A percentile compares a stretch with the other conserved stretches of the same genome.
phyloP scores from a whole-genome alignment of 2,329 filamentous ascomycete genomes.

The Microcyclospora pomicola region DNA sequence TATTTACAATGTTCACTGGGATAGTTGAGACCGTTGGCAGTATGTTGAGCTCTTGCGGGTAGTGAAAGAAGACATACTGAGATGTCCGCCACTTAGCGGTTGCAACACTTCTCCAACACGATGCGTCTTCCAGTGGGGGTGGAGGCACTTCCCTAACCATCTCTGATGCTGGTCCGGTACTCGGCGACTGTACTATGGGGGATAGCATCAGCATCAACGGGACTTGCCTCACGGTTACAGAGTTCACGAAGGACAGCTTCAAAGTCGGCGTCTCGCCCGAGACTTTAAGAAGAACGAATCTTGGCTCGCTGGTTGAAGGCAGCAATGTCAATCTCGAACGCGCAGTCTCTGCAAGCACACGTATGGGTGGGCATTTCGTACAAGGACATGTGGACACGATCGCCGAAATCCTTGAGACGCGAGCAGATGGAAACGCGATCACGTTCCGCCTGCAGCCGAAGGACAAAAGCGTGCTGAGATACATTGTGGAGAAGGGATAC shows the following conservation, averaged over 20 bases:
- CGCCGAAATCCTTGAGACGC: conserved; percentile 58
- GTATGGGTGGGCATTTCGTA: conserved; percentile 97
- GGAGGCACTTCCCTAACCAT: conserved; percentile 88
- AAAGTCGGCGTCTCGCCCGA: conserved; percentile 90
- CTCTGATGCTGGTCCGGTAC: conserved; percentile 57
- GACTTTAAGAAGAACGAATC: conserved; percentile 87
- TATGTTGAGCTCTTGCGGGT: conserved; percentile 34
- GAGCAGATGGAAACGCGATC: conserved; percentile 76
- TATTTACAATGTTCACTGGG: conserved; percentile 72
- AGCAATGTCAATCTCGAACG: conserved; percentile 84
- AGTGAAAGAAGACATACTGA: conserved; percentile 16
- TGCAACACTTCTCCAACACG: conserved; percentile 64
- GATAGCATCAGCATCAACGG: conserved; percentile 95
- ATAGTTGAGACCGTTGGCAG: conserved; percentile 88
- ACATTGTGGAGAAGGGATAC: conserved; percentile 93
- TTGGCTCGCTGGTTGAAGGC: conserved; percentile 55
- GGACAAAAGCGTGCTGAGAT: conserved; percentile 56
- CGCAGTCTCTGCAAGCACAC: conserved; percentile 76
- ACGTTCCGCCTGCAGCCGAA: conserved; percentile 71
- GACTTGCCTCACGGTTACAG: conserved; percentile 87
- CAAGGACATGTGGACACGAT: conserved; percentile 94
- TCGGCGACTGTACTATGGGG: conserved; percentile 70
- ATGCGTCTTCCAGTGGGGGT: conserved; percentile 53
- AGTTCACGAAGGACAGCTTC: conserved; percentile 52
- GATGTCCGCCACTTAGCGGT: conserved; percentile 48